Percentiles rank a stretch among this genome's conserved stretches.
phyloP scores from a whole-genome alignment of 306 rosid genomes.

The Dalbergia cultrata region DNA sequence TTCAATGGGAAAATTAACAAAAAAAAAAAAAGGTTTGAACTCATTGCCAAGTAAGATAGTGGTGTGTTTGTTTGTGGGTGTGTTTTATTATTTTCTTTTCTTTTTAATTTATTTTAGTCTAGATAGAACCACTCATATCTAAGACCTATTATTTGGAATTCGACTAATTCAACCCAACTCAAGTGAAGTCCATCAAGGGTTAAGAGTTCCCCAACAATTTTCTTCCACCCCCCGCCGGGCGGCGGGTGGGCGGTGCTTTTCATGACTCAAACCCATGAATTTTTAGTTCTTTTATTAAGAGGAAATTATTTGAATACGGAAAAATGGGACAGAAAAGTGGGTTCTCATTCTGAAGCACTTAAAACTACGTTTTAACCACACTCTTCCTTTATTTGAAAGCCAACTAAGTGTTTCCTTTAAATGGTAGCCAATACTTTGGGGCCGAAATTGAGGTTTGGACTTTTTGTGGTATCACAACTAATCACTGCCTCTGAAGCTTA shows the following conservation, averaged over 20 bases:
- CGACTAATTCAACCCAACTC: no score
- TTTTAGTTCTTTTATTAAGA: not conserved
- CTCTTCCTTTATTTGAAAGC: slow-evolving; percentile 51
- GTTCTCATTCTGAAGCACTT: slow-evolving; percentile 15
- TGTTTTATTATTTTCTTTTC: not conserved
- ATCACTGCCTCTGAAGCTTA: slow-evolving; percentile 23
- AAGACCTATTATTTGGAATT: no score
- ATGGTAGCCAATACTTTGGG: slow-evolving; percentile 24
- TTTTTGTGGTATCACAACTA: slow-evolving; percentile 19
- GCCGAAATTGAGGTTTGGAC: slow-evolving; percentile 4
- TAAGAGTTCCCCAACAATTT: no score
- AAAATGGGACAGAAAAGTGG: not conserved
- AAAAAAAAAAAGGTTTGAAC: not conserved
- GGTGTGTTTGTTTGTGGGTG: not conserved
- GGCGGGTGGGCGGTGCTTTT: no score
- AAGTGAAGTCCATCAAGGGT: no score
- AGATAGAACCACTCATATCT: no score
- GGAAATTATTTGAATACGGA: not conserved
- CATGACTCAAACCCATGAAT: no score
- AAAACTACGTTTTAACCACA: slow-evolving; percentile 34
- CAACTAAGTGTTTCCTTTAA: slow-evolving; percentile 34
- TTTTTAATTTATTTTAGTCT: not conserved
- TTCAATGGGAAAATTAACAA: no score
- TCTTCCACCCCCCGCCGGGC: no score
- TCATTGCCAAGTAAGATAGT: slow-evolving; percentile 10